Conservation (phyloP, 2,329 filamentous ascomycete genomes). For the Diaporthe helianthi region DNA sequence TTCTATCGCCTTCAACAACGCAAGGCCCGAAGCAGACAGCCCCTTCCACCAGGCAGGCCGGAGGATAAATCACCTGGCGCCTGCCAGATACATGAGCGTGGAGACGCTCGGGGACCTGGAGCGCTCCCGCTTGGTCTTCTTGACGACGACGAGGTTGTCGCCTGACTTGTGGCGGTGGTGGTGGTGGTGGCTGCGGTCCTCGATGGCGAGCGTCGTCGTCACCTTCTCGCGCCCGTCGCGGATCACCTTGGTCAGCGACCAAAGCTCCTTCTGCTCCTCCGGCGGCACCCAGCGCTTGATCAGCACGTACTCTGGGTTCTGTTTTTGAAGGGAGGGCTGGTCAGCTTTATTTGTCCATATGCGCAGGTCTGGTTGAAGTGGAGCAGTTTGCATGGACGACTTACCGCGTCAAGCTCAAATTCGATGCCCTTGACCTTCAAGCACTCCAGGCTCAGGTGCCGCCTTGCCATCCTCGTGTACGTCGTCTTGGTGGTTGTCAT, state of each 20-base stretch:
- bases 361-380: conserved; percentile 34
- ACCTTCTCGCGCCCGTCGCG: conserved; percentile 58
- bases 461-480: conserved; percentile 69
- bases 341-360: conserved; percentile 34
- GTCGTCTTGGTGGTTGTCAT: conserved; percentile 47
- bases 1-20: background rate
- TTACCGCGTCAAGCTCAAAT: conserved; percentile 63
- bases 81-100: conserved; percentile 62
- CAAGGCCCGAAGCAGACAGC: background rate
- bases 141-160: conserved; percentile 62
- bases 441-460: conserved; percentile 68
- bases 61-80: conserved; percentile 37
- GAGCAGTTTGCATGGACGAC: conserved; percentile 45
- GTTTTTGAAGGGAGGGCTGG: background rate
- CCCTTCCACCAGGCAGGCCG: background rate
- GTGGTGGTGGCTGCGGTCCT: conserved; percentile 49
- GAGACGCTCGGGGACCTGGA: conserved; percentile 62
- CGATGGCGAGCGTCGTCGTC: conserved; percentile 51
- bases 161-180: conserved; percentile 44
- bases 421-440: conserved; percentile 62
- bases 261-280: conserved; percentile 74
- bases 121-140: conserved; percentile 63
- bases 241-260: conserved; percentile 71
- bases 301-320: conserved; percentile 74
- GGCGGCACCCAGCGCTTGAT: conserved; percentile 78